Evolutionary conservation across 129 eudicot species (phyloP), one percentile per base, ranked within the genome.

Genomic region (Flaveria robusta): DNA sequence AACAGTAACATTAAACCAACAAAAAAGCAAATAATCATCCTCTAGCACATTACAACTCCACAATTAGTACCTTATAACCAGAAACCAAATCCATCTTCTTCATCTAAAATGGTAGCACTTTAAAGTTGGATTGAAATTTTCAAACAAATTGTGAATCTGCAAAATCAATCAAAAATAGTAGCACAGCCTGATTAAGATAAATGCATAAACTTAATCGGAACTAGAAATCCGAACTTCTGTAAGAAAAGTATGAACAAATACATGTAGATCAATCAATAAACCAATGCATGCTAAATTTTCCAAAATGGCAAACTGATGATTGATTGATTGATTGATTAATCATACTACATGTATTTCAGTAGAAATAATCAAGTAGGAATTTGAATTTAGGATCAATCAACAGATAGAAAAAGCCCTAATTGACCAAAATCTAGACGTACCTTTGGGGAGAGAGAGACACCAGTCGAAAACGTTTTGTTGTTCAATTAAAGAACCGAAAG

Each of bases 61-160:
- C 9, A 62, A 74, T 19, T 18, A n/a, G n/a, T n/a, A 72, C 87
- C 87, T 83, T 83, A 47, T 83, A 83, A 51, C 87, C 83, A 23
- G 87, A 79, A 50, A 83, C 77, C 72, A 83, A 74, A 79, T 83
- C 87, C 87, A 83, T 83, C 13, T 70, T 54, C 76, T 72, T 72
- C 76, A 72, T 72, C 66, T 1, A 52, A 29, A 60, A n/a, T 20
- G 22, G 29, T 51, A 52, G 27, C 7, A 51, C 45, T 59, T 74
- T 20, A 41, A 27, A 15, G 41, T 62, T 41, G 7, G 69, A 74
- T 74, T 27, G 19, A 5, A 26, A 34, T 16, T 24, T 41, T 42
- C 24, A 43, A 22, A 59, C 58, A 23, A 62, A 68, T 45, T 46
- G 46, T 1, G 31, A 63, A 60, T 45, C 78, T 74, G 78, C 45